Evolutionary conservation across 148 eudicot species (phyloP).

Genomic region (Chenopodium suecicum): DNA sequence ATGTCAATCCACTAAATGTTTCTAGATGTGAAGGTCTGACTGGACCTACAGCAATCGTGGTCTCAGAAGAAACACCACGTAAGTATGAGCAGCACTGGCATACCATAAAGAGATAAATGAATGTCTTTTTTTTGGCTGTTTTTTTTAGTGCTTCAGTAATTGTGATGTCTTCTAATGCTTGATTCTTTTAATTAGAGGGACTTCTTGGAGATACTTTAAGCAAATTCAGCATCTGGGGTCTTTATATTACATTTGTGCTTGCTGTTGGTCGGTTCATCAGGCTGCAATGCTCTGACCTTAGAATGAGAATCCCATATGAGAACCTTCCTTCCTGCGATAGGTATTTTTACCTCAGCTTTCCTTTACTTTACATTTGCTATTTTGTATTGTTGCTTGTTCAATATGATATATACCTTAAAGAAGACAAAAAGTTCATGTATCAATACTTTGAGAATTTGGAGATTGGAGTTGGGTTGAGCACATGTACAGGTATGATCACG

Average conservation of each 20-base stretch:
- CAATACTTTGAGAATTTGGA: background rate
- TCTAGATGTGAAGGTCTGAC: constrained; percentile 60
- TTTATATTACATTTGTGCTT: constrained; percentile 93
- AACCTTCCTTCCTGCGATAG: constrained; percentile 98
- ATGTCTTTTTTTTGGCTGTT: background rate
- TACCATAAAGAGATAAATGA: constrained; percentile 5
- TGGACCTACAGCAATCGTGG: constrained; percentile 87
- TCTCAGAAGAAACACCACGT: constrained; percentile 99
- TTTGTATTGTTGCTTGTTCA: background rate
- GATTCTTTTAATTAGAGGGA: constrained; percentile 58
- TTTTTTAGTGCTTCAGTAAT: constrained; percentile 11
- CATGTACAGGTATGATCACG: background rate
- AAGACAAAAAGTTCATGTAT: background rate
- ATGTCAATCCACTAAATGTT: constrained; percentile 47
- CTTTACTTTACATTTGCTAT: background rate
- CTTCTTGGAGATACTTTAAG: constrained; percentile 93
- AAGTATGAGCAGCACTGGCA: constrained; percentile 33
- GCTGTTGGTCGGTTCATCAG: constrained; percentile 98
- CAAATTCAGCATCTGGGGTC: constrained; percentile 99
- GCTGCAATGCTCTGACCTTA: constrained; percentile 91
- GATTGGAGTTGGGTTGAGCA: background rate
- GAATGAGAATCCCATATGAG: constrained; percentile 98
- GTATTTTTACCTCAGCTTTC: constrained; percentile 30
- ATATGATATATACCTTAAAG: background rate
- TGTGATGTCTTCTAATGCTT: constrained; percentile 17